phyloP scores from a whole-genome alignment of 23 red algal genomes.

The Pyropia haitanensis region DNA sequence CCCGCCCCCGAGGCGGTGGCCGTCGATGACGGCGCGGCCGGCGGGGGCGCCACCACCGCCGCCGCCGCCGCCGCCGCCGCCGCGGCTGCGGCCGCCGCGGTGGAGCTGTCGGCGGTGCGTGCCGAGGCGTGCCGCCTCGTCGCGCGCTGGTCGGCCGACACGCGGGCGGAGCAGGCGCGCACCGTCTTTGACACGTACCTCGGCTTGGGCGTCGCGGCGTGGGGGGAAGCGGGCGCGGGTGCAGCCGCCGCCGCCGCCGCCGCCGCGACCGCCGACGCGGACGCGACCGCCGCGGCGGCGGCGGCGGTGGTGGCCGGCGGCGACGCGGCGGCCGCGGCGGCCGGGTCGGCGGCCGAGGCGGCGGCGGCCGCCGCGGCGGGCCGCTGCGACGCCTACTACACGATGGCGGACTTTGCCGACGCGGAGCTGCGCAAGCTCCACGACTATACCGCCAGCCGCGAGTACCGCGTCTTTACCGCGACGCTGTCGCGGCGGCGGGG shows the following conservation, averaged over 20 bases:
- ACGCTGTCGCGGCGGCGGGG: slow-evolving; percentile 8
- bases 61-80: background rate
- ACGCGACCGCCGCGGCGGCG: background rate
- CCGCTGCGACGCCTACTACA: slow-evolving; percentile 10
- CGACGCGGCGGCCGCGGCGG: background rate
- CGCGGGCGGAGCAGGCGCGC: slow-evolving; percentile 43
- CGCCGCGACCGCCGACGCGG: background rate
- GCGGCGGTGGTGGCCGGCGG: background rate
- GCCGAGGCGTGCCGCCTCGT: slow-evolving; percentile 45
- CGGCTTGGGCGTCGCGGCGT: slow-evolving; percentile 4
- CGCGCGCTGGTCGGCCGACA: slow-evolving; percentile 44
- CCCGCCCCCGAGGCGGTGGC: background rate
- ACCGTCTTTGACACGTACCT: slow-evolving; percentile 32
- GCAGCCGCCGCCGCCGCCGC: background rate
- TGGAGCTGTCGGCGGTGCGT: slow-evolving; percentile 18
- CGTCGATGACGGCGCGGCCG: background rate
- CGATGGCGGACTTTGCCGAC: slow-evolving; percentile 57
- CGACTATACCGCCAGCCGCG: slow-evolving; percentile 22
- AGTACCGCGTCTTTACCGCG: slow-evolving; percentile 18
- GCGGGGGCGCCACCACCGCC: background rate
- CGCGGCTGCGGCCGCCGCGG: background rate
- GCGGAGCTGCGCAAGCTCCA: slow-evolving; percentile 28
- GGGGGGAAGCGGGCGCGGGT: background rate
- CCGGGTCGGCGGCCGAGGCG: slow-evolving; percentile 6
- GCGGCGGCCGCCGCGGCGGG: slow-evolving; percentile 7